Conservation (phyloP, 2,329 filamentous ascomycete genomes). For the Aspergillus eucalypticola region DNA sequence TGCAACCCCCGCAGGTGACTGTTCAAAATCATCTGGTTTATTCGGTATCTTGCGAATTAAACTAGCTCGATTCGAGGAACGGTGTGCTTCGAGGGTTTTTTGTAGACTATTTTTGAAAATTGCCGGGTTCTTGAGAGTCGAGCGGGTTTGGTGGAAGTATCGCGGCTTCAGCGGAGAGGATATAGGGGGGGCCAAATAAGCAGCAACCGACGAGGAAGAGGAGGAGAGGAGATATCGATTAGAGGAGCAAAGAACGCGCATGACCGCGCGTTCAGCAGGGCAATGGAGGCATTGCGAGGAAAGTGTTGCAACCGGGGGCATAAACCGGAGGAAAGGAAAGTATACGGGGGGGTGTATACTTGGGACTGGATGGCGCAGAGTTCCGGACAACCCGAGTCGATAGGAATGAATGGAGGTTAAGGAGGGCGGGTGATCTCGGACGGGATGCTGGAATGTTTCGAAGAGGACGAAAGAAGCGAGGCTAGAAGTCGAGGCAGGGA, state of each 20-base stretch:
- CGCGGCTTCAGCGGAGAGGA: background rate
- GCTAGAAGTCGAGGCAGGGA: too few species aligned
- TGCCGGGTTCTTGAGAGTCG: slow-evolving; percentile 19
- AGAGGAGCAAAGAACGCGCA: slow-evolving; percentile 25
- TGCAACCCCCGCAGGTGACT: background rate
- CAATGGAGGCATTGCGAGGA: slow-evolving; percentile 18
- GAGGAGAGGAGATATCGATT: slow-evolving; percentile 11
- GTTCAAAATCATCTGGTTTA: slow-evolving; percentile 12
- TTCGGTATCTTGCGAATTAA: slow-evolving; percentile 36
- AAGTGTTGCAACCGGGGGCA: slow-evolving; percentile 13
- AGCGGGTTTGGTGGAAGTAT: slow-evolving; percentile 15
- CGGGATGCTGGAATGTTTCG: background rate
- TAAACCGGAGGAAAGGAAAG: slow-evolving; percentile 13
- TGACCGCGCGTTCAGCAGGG: slow-evolving; percentile 23
- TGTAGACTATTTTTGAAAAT: slow-evolving; percentile 37
- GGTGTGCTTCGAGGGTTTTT: slow-evolving; percentile 46
- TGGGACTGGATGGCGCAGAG: background rate
- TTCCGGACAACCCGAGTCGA: background rate
- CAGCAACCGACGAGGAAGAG: background rate
- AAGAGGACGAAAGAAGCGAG: background rate
- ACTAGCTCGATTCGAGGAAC: slow-evolving; percentile 38
- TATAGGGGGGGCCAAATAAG: background rate
- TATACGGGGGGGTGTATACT: background rate
- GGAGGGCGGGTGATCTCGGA: background rate
- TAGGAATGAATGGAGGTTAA: background rate